Evolutionary conservation across 2,329 filamentous ascomycete genomes (phyloP), one percentile per base, ranked within the genome.

Genomic region (Neocucurbitaria cava): DNA sequence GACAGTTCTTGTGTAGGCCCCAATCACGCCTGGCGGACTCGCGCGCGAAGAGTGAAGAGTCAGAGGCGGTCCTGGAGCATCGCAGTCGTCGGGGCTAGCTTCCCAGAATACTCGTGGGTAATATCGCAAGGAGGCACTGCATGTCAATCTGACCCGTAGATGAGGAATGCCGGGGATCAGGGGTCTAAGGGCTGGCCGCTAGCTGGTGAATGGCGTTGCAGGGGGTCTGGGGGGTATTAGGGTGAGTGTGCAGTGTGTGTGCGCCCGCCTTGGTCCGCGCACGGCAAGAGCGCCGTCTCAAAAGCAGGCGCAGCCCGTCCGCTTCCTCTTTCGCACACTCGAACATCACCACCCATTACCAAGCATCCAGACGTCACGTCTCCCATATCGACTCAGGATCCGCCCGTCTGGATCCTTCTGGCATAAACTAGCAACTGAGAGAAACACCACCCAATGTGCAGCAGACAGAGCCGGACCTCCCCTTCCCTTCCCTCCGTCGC

Each of bases 341-440:
- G 57, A 59, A 49, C 52, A 51, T 50, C 50, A 51, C 56, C 49
- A 51, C 58, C 48, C 58, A 68, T 66, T 68, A 70, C 64, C 65
- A 71, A 70, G 64, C 61, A 35, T 42, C 26, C 31, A 61, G 64
- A 67, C 68, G 59, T 61, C 58, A 56, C 57, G 57, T 61, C 62
- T 56, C 41, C 52, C 46, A 24, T 38, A 56, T 40, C 52, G 30
- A 49, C 55, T 42, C 52, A 49, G 62, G 56, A 61, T 64, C 58
- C 59, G 51, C 30, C 47, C 40, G 20, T 53, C 64, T 72, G 72
- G 71, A 74, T 74, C 67, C 72, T 71, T 73, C 70, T 71, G 66
- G 68, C 62, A 71, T 38, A 49, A 49, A 64, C 65, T 62, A 66
- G 57, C 45, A 59, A 39, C 49, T 18, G 6, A 36, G 38, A 23